phyloP scores from a whole-genome alignment of 331 rosid species.

The Spiraea crenata region DNA sequence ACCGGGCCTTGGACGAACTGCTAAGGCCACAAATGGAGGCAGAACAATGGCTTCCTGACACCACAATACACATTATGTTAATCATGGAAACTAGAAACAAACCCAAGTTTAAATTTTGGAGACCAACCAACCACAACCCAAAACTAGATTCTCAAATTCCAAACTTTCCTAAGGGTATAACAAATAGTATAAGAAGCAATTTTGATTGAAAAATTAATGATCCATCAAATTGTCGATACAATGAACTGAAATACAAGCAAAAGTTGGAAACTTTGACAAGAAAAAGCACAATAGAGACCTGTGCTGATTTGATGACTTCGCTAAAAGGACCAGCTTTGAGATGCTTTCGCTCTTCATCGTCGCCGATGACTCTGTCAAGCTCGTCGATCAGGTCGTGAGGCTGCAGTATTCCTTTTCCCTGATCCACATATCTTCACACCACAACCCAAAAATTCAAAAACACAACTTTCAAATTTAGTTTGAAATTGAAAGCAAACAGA shows the following conservation, averaged over 20 bases:
- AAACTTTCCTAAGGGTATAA: not conserved
- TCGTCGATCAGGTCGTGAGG: constrained; percentile 88
- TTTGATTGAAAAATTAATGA: not conserved
- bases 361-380: constrained; percentile 48
- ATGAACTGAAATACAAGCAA: not conserved
- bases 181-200: not conserved
- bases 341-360: constrained; percentile 31
- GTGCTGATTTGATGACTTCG: constrained; percentile 68
- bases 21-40: constrained; percentile 95
- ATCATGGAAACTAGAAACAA: not conserved
- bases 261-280: not conserved
- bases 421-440: constrained; percentile 68
- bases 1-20: constrained; percentile 97
- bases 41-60: constrained; percentile 84
- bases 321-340: constrained; percentile 65
- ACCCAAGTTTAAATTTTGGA: not conserved
- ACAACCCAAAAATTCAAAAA: not conserved
- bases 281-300: no score
- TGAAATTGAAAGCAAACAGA: constrained; percentile 3
- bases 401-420: constrained; percentile 84
- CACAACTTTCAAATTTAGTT: not conserved
- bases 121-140: not conserved
- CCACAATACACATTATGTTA: constrained; percentile 17
- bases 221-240: not conserved
- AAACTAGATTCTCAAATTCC: not conserved